Base-by-base conservation (phyloP, 1,284 basidiomycete genomes). In the Dichomitus squalens region DNA sequence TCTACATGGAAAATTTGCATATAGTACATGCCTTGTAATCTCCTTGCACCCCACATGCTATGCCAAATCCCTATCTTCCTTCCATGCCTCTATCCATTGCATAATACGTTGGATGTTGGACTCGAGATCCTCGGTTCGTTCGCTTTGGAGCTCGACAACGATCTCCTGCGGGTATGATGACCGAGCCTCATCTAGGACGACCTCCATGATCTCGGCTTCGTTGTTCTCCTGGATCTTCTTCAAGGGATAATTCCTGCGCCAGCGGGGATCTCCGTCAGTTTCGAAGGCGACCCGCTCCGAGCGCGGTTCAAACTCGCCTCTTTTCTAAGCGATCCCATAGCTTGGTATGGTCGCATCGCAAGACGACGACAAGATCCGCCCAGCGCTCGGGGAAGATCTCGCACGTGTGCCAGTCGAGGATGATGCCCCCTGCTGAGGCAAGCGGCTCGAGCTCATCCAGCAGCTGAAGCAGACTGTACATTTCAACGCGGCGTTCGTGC, bases 161-260 rank as follows among this genome's bases (percentile, higher is more conserved):
- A 96, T 92, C 72, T 94, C 89, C 21, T 82, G 72, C 0, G 88
- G 84, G 73, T 98, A 99, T 0, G 92, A 92, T 38, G 87, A 85
- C 35, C 87, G 81, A 2, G 96, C 96, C 72, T 99, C 96, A 43
- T 93, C 90, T 8, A 92, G 77, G 23, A 97, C 89, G 34, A 95
- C 88, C 68, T 93, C 84, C 96, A 99, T 98, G 71, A 99, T 99
- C 75, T 99, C 96, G 8, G 96, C 95, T 66, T 96, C 90, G 74
- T 99, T 96, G 73, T 99, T 99, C 75, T 99, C 97, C 71, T 96
- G 91, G 9, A 99, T 94, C 77, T 99, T 99, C 71, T 93, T 92
- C 46, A 95, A 74, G 0, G 91, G 78, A 70, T 99, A 99, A 11
- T 86, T 85, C 64, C 96, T 98, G 71, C 8, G 50, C 49, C 52